Conservation (phyloP, 2,329 filamentous ascomycete species). For the Coniochaeta sp. region DNA sequence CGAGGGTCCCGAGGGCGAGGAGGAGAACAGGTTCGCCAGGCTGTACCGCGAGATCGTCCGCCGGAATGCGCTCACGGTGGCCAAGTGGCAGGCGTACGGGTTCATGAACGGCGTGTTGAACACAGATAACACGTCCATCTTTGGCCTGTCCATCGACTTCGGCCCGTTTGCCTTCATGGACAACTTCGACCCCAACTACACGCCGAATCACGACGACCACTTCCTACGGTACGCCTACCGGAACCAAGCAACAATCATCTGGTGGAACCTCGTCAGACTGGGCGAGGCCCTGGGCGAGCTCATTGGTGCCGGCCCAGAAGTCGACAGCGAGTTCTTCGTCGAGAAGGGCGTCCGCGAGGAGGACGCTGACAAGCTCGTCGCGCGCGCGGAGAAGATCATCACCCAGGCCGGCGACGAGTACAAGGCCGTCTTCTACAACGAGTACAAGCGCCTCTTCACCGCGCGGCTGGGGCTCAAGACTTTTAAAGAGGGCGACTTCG, state of each 20-base stretch:
- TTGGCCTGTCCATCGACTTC: conserved; percentile 85
- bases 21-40: conserved; percentile 81
- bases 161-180: conserved; percentile 98
- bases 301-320: conserved; percentile 65
- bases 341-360: conserved; percentile 64
- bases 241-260: conserved; percentile 92
- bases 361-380: conserved; percentile 62
- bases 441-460: conserved; percentile 84
- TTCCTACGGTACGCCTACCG: conserved; percentile 83
- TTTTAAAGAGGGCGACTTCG: conserved; percentile 67
- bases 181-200: conserved; percentile 90
- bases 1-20: conserved; percentile 59
- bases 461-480: conserved; percentile 68
- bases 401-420: conserved; percentile 77
- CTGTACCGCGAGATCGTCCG: conserved; percentile 83
- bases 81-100: conserved; percentile 95
- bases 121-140: conserved; percentile 92
- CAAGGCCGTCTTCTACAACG: conserved; percentile 76
- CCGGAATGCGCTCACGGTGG: conserved; percentile 81
- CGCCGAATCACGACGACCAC: conserved; percentile 92
- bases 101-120: conserved; percentile 99
- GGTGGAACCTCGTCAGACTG: conserved; percentile 95
- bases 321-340: conserved; percentile 67
- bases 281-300: conserved; percentile 86
- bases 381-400: conserved; percentile 79